Conservation (phyloP, 192 early-diverging fungal species). For the Bifiguratus adelaidae region DNA sequence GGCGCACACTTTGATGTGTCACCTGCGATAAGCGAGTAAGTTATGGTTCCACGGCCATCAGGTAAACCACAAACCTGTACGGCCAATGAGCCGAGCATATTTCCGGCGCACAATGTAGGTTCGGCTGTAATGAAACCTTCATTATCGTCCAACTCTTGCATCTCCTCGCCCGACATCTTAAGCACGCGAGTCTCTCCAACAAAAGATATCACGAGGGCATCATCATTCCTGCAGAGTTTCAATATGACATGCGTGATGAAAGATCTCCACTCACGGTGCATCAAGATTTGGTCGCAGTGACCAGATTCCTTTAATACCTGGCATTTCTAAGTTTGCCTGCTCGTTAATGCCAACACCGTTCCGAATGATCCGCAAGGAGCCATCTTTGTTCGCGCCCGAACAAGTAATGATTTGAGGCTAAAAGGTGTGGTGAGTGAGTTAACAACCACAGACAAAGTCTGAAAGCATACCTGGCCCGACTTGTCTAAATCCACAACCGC, state of each 20-base stretch:
- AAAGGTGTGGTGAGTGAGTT: neutral
- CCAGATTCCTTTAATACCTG: constrained; percentile 68
- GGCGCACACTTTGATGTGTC: constrained; percentile 31
- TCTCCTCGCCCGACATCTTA: constrained; percentile 16
- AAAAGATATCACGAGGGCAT: constrained; percentile 52
- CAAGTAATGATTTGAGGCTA: constrained; percentile 78
- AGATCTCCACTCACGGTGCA: constrained; percentile 27
- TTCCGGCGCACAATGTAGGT: constrained; percentile 31
- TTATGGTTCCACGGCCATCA: neutral
- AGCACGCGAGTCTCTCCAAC: constrained; percentile 49
- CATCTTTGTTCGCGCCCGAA: constrained; percentile 64
- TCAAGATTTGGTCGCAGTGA: constrained; percentile 37
- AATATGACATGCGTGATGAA: neutral
- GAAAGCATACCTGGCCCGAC: constrained; percentile 34
- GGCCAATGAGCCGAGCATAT: constrained; percentile 28
- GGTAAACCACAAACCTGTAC: constrained; percentile 48
- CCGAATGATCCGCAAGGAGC: constrained; percentile 70
- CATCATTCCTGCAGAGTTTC: constrained; percentile 17
- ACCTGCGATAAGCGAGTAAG: constrained; percentile 20
- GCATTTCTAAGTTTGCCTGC: constrained; percentile 39
- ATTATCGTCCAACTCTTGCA: constrained; percentile 20
- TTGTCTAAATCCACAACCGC: constrained; percentile 67
- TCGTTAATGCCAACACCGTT: constrained; percentile 84
- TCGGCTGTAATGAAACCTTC: constrained; percentile 18
- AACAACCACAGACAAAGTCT: neutral